Conservation (phyloP, 371 early-diverging fungal species). For the Mortierella sp. region DNA sequence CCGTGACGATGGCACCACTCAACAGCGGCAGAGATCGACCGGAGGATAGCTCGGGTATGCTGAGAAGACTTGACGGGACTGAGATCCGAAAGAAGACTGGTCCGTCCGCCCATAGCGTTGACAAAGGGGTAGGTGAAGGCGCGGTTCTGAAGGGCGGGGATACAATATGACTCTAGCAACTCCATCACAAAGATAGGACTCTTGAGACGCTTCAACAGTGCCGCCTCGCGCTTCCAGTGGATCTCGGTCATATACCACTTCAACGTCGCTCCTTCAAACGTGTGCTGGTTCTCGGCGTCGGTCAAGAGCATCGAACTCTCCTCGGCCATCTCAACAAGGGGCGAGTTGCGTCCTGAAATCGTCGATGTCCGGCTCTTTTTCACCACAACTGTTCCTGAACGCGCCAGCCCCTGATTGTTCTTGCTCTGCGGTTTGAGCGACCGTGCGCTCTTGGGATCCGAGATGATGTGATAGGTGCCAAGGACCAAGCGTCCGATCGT, state of each 20-base stretch:
- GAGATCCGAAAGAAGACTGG: slow-evolving; percentile 41
- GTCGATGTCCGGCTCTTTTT: slow-evolving; percentile 27
- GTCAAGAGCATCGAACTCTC: slow-evolving; percentile 56
- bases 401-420: slow-evolving; percentile 18
- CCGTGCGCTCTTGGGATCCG: slow-evolving; percentile 43
- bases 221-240: slow-evolving; percentile 58
- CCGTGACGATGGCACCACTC: slow-evolving; percentile 57
- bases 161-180: slow-evolving; percentile 47
- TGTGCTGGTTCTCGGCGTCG: slow-evolving; percentile 56
- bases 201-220: slow-evolving; percentile 52
- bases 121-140: slow-evolving; percentile 48
- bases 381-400: slow-evolving; percentile 52
- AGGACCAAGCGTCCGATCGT: slow-evolving; percentile 37
- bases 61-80: slow-evolving; percentile 38
- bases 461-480: slow-evolving; percentile 49
- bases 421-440: slow-evolving; percentile 37
- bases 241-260: slow-evolving; percentile 58
- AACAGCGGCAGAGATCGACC: slow-evolving; percentile 47
- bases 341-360: slow-evolving; percentile 10
- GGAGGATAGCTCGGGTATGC: slow-evolving; percentile 44
- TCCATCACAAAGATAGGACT: slow-evolving; percentile 58
- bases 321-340: slow-evolving; percentile 17
- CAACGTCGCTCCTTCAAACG: slow-evolving; percentile 41
- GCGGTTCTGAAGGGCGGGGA: slow-evolving; percentile 50
- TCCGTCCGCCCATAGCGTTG: slow-evolving; percentile 51